phyloP scores from a whole-genome alignment of 1,139 yeast genomes.

The Neolecta irregularis region DNA sequence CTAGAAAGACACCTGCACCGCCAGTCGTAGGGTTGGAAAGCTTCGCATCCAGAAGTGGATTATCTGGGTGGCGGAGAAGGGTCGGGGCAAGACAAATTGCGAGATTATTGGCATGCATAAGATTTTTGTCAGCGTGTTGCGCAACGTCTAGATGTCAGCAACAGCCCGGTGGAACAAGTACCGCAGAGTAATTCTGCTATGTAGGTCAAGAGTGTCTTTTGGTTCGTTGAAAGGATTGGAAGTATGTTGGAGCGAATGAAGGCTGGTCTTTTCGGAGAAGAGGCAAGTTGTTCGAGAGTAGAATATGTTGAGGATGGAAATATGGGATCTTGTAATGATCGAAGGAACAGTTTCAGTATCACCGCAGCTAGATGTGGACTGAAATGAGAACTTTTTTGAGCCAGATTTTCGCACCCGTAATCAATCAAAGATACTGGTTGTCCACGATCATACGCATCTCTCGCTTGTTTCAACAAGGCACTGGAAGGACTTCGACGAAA shows the following conservation, averaged over 20 bases:
- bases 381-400: too few species aligned
- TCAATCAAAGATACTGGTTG: conserved; percentile 26
- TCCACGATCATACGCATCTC: conserved; percentile 27
- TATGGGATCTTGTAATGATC: conserved; percentile 25
- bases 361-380: conserved; percentile 26
- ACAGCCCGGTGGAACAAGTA: background rate
- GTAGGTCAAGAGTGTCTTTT: background rate
- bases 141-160: conserved; percentile 17
- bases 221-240: conserved; percentile 1
- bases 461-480: conserved; percentile 20
- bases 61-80: conserved; percentile 1
- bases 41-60: conserved; percentile 3
- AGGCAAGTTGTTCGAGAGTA: conserved; percentile 1
- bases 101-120: conserved; percentile 15
- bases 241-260: conserved; percentile 1
- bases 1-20: too few species aligned
- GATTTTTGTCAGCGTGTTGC: conserved; percentile 22
- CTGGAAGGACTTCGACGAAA: conserved; percentile 19
- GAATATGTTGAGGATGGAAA: conserved; percentile 17
- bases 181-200: conserved; percentile 1
- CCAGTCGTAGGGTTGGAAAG: conserved; percentile 3
- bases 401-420: too few species aligned
- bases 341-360: conserved; percentile 24
- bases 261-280: conserved; percentile 1
- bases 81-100: conserved; percentile 3